Evolutionary conservation across 179 eudicot species (phyloP).

Genomic region (Pouteria campechiana): DNA sequence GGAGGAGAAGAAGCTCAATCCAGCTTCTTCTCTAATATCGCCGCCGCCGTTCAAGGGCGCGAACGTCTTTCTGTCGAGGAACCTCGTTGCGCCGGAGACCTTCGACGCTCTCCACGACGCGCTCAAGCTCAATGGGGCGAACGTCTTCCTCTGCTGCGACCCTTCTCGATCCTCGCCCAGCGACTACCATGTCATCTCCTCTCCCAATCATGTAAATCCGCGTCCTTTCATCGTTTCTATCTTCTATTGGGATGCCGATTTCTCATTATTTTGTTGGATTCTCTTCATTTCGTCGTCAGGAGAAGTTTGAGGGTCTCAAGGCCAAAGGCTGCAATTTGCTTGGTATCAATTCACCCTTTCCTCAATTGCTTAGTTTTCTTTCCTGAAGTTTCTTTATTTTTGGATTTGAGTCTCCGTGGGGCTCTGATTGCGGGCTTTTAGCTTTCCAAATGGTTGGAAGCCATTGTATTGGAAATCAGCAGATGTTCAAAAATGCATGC

Average conservation of each 20-base stretch:
- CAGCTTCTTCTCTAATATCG: too few relatives aligned
- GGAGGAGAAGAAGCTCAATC: too few relatives aligned
- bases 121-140: conserved; percentile 70
- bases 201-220: conserved; percentile 42
- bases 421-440: too few relatives aligned
- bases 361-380: background rate
- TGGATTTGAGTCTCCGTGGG: too few relatives aligned
- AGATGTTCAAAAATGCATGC: too few relatives aligned
- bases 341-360: conserved; percentile 26
- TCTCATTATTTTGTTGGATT: background rate
- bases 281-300: conserved; percentile 26
- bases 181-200: conserved; percentile 78
- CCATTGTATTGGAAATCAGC: too few relatives aligned
- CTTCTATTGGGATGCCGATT: background rate
- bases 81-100: conserved; percentile 77
- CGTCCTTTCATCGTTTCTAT: background rate
- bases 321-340: conserved; percentile 74
- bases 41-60: conserved; percentile 68
- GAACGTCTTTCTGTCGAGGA: conserved; percentile 77
- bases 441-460: too few relatives aligned
- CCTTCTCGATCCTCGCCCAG: conserved; percentile 58
- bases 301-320: conserved; percentile 59
- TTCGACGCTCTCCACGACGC: conserved; percentile 82
- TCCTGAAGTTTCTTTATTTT: too few relatives aligned
- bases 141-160: conserved; percentile 61